Conservation (phyloP, 768 basidiomycete species). For the Leccinum disarticulatum region DNA sequence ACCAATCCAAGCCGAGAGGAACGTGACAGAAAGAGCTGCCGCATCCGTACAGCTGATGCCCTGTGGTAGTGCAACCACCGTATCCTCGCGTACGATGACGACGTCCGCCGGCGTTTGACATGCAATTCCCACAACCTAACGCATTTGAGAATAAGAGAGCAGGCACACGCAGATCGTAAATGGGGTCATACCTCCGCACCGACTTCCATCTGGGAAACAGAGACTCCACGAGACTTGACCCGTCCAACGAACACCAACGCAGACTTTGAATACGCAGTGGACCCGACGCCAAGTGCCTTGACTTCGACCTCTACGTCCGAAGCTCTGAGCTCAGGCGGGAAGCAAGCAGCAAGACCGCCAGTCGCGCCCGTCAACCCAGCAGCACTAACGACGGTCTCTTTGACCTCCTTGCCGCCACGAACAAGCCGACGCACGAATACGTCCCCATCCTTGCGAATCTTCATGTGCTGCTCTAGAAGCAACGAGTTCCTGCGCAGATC, state of each 20-base stretch:
- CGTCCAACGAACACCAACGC: slow-evolving; percentile 19
- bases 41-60: slow-evolving; percentile 18
- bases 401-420: slow-evolving; percentile 26
- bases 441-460: slow-evolving; percentile 26
- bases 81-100: slow-evolving; percentile 15
- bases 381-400: slow-evolving; percentile 15
- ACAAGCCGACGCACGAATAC: slow-evolving; percentile 31
- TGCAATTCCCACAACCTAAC: slow-evolving; percentile 21
- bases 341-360: slow-evolving; percentile 18
- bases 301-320: slow-evolving; percentile 23
- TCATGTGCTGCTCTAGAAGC: slow-evolving; percentile 31
- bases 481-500: slow-evolving; percentile 27
- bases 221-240: slow-evolving; percentile 19
- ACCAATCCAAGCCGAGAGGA: slow-evolving; percentile 31
- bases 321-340: slow-evolving; percentile 16
- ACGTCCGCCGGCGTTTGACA: slow-evolving; percentile 17
- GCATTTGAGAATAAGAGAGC: not conserved
- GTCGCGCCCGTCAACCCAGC: slow-evolving; percentile 12
- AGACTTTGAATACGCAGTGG: slow-evolving; percentile 8
- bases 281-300: slow-evolving; percentile 14
- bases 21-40: slow-evolving; percentile 20
- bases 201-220: slow-evolving; percentile 6
- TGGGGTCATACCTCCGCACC: slow-evolving; percentile 7
- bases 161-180: not conserved
- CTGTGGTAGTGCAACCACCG: slow-evolving; percentile 15